phyloP scores from a whole-genome alignment of 768 basidiomycete genomes.

The Trametes cingulata region DNA sequence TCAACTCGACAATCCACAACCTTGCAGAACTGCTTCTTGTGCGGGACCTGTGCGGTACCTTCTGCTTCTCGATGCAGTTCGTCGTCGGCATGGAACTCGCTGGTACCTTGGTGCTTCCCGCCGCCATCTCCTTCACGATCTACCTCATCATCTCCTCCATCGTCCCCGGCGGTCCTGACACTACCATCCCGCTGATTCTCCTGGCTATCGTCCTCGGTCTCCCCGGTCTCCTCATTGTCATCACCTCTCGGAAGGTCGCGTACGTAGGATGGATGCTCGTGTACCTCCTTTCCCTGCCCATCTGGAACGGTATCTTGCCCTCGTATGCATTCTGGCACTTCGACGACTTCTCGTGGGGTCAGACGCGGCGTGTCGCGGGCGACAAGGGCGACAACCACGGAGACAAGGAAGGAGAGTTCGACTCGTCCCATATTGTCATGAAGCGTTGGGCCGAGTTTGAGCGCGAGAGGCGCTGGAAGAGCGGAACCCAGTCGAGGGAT shows the following conservation, averaged over 20 bases:
- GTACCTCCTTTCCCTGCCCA: slow-evolving; percentile 88
- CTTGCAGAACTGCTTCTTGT: slow-evolving; percentile 93
- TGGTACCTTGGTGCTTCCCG: slow-evolving; percentile 94
- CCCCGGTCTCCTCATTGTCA: slow-evolving; percentile 92
- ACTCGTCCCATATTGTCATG: slow-evolving; percentile 96
- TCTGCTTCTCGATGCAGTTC: slow-evolving; percentile 99
- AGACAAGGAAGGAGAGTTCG: slow-evolving; percentile 97
- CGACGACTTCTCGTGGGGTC: slow-evolving; percentile 98
- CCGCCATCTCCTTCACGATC: slow-evolving; percentile 95
- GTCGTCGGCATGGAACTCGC: slow-evolving; percentile 98
- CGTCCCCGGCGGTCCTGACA: slow-evolving; percentile 76
- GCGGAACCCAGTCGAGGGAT: slow-evolving; percentile 80
- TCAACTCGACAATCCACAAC: slow-evolving; percentile 99
- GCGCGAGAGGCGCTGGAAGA: slow-evolving; percentile 92
- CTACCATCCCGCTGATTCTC: slow-evolving; percentile 88
- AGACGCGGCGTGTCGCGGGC: slow-evolving; percentile 81
- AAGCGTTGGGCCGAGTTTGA: slow-evolving; percentile 99
- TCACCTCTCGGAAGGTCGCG: slow-evolving; percentile 91
- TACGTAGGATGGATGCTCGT: slow-evolving; percentile 98
- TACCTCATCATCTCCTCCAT: slow-evolving; percentile 89
- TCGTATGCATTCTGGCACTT: slow-evolving; percentile 99
- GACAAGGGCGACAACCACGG: slow-evolving; percentile 69
- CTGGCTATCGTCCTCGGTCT: slow-evolving; percentile 95
- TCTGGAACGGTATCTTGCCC: slow-evolving; percentile 97
- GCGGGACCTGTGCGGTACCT: slow-evolving; percentile 97